Percentiles rank a stretch among this genome's conserved stretches.
phyloP scores from a whole-genome alignment of 352 stramenopile species.

The Phytophthora colocasiae region DNA sequence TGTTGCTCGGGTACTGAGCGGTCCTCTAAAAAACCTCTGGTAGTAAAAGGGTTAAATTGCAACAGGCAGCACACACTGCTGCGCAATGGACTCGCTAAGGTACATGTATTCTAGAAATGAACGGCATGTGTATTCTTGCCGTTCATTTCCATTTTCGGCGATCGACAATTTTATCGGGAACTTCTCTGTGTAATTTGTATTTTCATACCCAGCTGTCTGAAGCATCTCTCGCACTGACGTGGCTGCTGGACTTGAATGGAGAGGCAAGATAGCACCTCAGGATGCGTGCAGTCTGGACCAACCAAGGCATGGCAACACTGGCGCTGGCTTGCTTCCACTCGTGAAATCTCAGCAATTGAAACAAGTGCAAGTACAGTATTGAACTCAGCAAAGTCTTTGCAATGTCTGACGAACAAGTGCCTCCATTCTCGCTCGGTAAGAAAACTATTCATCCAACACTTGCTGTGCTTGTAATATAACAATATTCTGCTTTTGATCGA shows the following conservation, averaged over 20 bases:
- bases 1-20: too few relatives aligned
- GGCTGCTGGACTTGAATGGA: conserved; percentile 14
- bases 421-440: conserved; percentile 46
- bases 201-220: conserved; percentile 9
- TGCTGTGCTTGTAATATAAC: background rate
- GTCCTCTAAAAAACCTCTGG: too few relatives aligned
- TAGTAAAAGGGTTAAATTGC: too few relatives aligned
- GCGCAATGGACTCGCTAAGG: too few relatives aligned
- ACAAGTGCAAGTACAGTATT: conserved; percentile 18
- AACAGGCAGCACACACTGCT: too few relatives aligned
- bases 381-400: conserved; percentile 4
- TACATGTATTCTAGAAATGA: too few relatives aligned
- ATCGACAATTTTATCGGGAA: background rate
- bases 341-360: conserved; percentile 26
- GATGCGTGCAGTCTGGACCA: conserved; percentile 23
- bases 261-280: conserved; percentile 16
- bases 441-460: background rate
- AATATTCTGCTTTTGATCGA: background rate
- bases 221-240: conserved; percentile 28
- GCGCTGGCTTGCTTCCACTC: conserved; percentile 21
- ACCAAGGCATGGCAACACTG: conserved; percentile 9
- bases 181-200: background rate
- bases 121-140: too few relatives aligned
- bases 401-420: conserved; percentile 42
- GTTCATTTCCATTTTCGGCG: too few relatives aligned